Percentiles rank a stretch among this genome's conserved stretches.
These are phyloP conservation scores for Esteya vermicola DNA, from an alignment of 2,329 filamentous ascomycete species.

Conservation along the genomic window DNA sequence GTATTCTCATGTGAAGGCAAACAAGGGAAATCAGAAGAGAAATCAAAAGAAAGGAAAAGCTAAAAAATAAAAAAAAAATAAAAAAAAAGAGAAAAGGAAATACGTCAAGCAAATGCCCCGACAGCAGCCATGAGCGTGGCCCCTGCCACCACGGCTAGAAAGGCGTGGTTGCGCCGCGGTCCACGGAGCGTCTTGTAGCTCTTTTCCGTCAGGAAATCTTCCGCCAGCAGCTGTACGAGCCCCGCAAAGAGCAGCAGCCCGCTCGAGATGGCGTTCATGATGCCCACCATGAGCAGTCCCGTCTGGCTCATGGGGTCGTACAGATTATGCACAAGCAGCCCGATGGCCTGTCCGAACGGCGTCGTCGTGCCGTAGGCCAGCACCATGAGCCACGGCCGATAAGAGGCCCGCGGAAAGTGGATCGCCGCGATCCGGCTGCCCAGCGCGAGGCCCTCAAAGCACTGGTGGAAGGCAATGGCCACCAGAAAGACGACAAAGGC, in stretches of 20 bases:
- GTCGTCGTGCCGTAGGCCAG: constrained; percentile 65
- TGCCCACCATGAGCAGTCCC: constrained; percentile 67
- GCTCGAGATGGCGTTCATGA: constrained; percentile 76
- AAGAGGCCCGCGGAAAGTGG: constrained; percentile 58
- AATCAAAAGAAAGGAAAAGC: background rate
- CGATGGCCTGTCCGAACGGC: constrained; percentile 71
- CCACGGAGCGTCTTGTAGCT: constrained; percentile 55
- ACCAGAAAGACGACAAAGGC: constrained; percentile 68
- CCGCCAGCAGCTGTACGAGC: constrained; percentile 69
- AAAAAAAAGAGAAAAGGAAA: background rate
- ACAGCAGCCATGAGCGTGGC: constrained; percentile 57
- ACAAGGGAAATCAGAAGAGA: background rate
- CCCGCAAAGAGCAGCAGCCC: constrained; percentile 72
- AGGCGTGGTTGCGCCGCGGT: constrained; percentile 45
- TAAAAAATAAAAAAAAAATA: background rate
- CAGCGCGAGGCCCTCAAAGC: constrained; percentile 76
- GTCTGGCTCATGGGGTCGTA: constrained; percentile 68
- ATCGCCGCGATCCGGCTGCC: constrained; percentile 75
- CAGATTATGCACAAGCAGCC: constrained; percentile 60
- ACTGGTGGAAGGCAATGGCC: constrained; percentile 74
- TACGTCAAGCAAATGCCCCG: constrained; percentile 51
- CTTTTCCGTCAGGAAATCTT: constrained; percentile 69
- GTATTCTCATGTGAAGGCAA: background rate
- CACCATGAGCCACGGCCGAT: constrained; percentile 73
- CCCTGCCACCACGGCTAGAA: constrained; percentile 46